These are phyloP conservation scores for Cutaneotrichosporon mucoides DNA, from an alignment of 1,284 basidiomycete genomes.

Conservation along the genomic window DNA sequence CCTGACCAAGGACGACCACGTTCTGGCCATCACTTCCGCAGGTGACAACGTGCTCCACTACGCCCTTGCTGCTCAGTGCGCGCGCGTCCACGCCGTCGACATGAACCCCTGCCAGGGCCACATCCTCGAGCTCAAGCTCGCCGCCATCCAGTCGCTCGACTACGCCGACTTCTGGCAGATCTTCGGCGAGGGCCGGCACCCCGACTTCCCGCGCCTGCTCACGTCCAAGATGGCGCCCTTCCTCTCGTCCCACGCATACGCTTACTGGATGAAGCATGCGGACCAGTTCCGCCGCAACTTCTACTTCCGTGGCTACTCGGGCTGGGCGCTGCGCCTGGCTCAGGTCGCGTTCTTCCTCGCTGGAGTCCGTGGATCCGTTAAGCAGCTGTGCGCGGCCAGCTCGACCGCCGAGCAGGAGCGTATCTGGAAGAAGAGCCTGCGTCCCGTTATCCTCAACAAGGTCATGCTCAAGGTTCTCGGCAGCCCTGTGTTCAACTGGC, in stretches of 20 bases:
- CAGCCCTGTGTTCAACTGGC: slow-evolving; percentile 71
- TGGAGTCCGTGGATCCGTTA: slow-evolving; percentile 59
- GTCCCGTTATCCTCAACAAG: slow-evolving; percentile 65
- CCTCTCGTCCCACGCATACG: slow-evolving; percentile 58
- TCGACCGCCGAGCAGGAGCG: slow-evolving; percentile 60
- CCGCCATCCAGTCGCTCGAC: slow-evolving; percentile 59
- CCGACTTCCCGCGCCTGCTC: slow-evolving; percentile 62
- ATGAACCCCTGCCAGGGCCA: slow-evolving; percentile 64
- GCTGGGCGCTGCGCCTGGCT: slow-evolving; percentile 65
- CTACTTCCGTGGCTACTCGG: slow-evolving; percentile 70
- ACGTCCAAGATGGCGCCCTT: slow-evolving; percentile 65
- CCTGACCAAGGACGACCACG: slow-evolving; percentile 61
- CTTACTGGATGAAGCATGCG: slow-evolving; percentile 66
- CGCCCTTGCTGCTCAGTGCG: slow-evolving; percentile 62
- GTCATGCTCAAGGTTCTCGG: slow-evolving; percentile 61
- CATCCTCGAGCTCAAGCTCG: slow-evolving; percentile 73
- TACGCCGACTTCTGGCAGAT: slow-evolving; percentile 69
- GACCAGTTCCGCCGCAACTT: slow-evolving; percentile 63
- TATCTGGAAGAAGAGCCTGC: slow-evolving; percentile 62
- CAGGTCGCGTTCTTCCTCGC: slow-evolving; percentile 60
- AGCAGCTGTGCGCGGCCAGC: slow-evolving; percentile 57
- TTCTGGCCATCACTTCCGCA: slow-evolving; percentile 73
- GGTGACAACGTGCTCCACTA: slow-evolving; percentile 81
- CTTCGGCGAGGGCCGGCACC: slow-evolving; percentile 66
- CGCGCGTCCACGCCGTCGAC: slow-evolving; percentile 67